Percentiles rank a stretch among this genome's conserved stretches.
These are phyloP conservation scores for Argentina anserina DNA, from an alignment of 306 rosid genomes.

Conservation along the genomic window DNA sequence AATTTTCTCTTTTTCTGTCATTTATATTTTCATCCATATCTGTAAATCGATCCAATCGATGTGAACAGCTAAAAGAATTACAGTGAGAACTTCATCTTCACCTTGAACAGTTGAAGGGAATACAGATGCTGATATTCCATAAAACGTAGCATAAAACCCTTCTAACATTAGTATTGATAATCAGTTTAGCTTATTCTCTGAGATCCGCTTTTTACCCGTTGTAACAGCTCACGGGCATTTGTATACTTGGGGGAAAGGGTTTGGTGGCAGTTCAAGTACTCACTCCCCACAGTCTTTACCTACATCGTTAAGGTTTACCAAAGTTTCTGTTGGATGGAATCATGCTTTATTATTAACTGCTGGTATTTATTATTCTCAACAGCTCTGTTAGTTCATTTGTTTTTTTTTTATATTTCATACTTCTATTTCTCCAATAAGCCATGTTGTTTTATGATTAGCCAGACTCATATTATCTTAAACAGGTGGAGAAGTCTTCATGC, in stretches of 20 bases:
- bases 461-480: constrained; percentile 21
- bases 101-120: neutral
- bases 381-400: neutral
- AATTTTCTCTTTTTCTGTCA: neutral
- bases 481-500: constrained; percentile 70
- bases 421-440: neutral
- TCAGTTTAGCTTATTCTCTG: neutral
- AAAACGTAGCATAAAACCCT: neutral
- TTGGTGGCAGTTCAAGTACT: constrained; percentile 50
- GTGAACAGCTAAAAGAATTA: neutral
- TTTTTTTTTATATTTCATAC: constrained; percentile 10
- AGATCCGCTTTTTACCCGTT: constrained; percentile 2
- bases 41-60: neutral
- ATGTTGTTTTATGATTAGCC: neutral
- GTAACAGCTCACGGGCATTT: constrained; percentile 60
- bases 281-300: constrained; percentile 41
- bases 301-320: constrained; percentile 31
- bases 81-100: neutral
- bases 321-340: constrained; percentile 76
- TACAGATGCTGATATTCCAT: neutral
- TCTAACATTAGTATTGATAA: neutral
- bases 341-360: constrained; percentile 73
- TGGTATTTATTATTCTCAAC: constrained; percentile 39
- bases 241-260: constrained; percentile 93
- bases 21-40: neutral